Evolutionary conservation across 345 rosid genomes (phyloP).

Genomic region (Eucalyptus pauciflora): DNA sequence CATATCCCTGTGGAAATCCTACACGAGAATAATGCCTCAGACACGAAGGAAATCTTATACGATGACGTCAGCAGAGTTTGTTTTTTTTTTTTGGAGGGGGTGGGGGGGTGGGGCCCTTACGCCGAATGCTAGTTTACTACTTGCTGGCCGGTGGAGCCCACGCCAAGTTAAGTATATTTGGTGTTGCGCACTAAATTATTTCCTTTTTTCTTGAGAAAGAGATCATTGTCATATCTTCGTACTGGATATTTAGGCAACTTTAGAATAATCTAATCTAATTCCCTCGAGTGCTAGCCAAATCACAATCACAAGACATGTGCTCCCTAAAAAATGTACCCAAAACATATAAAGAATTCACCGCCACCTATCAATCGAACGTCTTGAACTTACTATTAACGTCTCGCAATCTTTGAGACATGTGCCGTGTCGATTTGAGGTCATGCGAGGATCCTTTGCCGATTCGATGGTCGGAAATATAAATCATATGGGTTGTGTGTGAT

Average conservation of each 20-base stretch:
- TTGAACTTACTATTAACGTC: neutral
- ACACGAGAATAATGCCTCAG: neutral
- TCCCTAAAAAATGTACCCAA: neutral
- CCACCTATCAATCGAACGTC: accelerated
- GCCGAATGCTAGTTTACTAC: neutral
- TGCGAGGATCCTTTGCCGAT: neutral
- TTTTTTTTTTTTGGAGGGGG: no score
- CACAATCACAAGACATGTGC: neutral
- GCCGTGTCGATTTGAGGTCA: neutral
- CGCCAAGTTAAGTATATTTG: neutral
- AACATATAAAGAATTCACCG: neutral
- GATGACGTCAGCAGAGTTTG: neutral
- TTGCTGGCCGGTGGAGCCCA: neutral
- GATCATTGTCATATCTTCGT: neutral
- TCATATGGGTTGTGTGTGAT: neutral
- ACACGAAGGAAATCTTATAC: neutral
- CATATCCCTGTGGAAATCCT: neutral
- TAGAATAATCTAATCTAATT: neutral
- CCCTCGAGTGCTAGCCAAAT: neutral
- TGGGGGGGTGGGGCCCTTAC: neutral
- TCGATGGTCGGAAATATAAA: neutral
- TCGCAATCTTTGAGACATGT: accelerated
- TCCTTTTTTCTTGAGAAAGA: neutral
- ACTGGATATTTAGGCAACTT: neutral
- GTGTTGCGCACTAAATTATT: neutral